Percentiles rank a stretch among this genome's conserved stretches.
phyloP scores from a whole-genome alignment of 83 land plant species.

The Diphasiastrum complanatum region DNA sequence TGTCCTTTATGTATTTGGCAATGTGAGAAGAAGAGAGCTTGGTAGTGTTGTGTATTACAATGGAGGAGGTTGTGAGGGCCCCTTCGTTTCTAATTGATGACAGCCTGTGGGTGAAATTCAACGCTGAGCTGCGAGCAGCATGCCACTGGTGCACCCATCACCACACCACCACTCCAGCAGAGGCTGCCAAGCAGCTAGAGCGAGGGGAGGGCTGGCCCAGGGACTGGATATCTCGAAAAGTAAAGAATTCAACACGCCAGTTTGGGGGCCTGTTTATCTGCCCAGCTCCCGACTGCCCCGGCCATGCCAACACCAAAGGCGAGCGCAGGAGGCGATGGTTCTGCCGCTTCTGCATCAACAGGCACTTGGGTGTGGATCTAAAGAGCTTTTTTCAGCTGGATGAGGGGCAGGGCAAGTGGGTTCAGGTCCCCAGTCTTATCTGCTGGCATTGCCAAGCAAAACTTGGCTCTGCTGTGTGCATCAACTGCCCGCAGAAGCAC shows the following conservation, averaged over 20 bases:
- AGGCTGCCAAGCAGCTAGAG: slow-evolving; percentile 32
- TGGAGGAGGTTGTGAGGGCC: slow-evolving; percentile 24
- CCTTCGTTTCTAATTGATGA: slow-evolving; percentile 28
- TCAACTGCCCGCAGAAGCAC: slow-evolving; percentile 31
- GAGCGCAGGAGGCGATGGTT: slow-evolving; percentile 31
- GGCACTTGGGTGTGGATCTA: slow-evolving; percentile 25
- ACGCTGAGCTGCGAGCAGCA: slow-evolving; percentile 27
- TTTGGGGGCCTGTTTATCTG: slow-evolving; percentile 28
- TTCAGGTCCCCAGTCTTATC: slow-evolving; percentile 23
- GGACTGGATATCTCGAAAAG: slow-evolving; percentile 31
- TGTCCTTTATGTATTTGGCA: no score
- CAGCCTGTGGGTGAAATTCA: slow-evolving; percentile 28
- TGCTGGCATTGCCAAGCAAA: slow-evolving; percentile 35
- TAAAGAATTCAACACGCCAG: slow-evolving; percentile 27
- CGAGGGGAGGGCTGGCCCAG: slow-evolving; percentile 34
- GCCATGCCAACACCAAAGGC: slow-evolving; percentile 27
- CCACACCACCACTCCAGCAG: slow-evolving; percentile 31
- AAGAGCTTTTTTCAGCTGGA: slow-evolving; percentile 34
- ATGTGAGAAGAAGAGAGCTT: no score
- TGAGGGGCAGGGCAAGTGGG: slow-evolving; percentile 31
- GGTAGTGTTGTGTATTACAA: background rate
- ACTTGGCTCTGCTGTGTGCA: slow-evolving; percentile 20
- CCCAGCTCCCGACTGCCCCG: slow-evolving; percentile 29
- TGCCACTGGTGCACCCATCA: slow-evolving; percentile 34
- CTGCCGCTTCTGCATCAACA: slow-evolving; percentile 32